Evolutionary conservation across 768 basidiomycete genomes (phyloP), one percentile per base, ranked within the genome.

Genomic region (Pisolithus orientalis): DNA sequence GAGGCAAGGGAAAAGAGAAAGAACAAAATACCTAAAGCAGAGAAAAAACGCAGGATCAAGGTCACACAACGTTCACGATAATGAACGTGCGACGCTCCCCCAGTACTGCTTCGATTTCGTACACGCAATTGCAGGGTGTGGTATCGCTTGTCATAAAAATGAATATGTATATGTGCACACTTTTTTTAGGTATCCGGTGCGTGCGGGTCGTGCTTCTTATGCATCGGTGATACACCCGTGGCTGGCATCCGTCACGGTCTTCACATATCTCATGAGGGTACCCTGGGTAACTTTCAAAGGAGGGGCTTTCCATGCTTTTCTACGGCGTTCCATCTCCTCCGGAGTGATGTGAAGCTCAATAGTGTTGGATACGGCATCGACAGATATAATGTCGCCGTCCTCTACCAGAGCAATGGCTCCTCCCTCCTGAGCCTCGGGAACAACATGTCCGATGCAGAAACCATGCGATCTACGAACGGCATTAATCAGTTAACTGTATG

Each of bases 371-470:
- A 90, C 79, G 9, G 94, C 94, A 64, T 97, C 90, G 49, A 96
- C 89, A 37, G 84, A 80, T 64, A 95, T 90, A 50, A 80, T 68
- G 65, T 96, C 93, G 17, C 92, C 93, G 66, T 94, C 91, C 56
- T 80, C 74, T 14, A 95, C 90, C 42, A 95, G 82, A 21, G 90
- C 92, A 63, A 97, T 94, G 7, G 91, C 90, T 1, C 94, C 94
- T 48, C 93, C 94, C 32, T 88, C 87, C 64, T 94, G 91, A 6
- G 94, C 94, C 66, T 97, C 94, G 32, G 95, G 95, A 1, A 94
- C 91, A 59, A 98, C 93, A 65, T 99, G 96, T 11, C 95, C 95
- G 50, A 97, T 90, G 62, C 88, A 88, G 75, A 98, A 98, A 16
- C 94, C 94, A 72, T 95, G 94, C 43, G 94, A 95, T 58, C 93